Base-by-base conservation (phyloP, 495 filamentous ascomycete genomes). In the Annulohypoxylon bovei region DNA sequence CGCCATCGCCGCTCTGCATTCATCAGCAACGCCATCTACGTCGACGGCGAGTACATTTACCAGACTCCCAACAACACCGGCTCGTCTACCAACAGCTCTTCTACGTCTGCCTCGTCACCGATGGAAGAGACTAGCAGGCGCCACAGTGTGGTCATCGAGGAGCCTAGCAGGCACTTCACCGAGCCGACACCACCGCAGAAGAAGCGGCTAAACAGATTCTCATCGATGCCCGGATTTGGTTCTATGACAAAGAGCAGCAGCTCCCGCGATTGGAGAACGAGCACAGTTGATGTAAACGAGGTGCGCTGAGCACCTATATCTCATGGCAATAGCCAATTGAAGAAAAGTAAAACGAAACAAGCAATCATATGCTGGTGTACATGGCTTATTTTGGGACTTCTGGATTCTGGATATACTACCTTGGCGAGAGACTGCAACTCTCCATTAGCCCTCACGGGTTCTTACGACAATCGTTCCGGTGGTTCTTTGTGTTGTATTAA, bases 41-140 rank as follows among this genome's bases (percentile, higher is more conserved):
- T 97, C 71, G 91, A 97, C 78, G 93, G 93, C 77, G 94, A 98
- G 81, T 98, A 95, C 82, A 86, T 96, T 75, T 93, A 91, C 82
- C 79, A 82, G 57, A 82, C 80, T 0, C 83, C 81, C 65, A 83
- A 78, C 69, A 76, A 77, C n/a, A 85, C 83, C 6, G 83, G 83
- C 57, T 84, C 82, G 9, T 82, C 80, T 4, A 75, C 75, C 60
- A 80, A 76, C 68, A 81, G 78, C 30, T 74, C 75, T 50, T 75
- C 76, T 37, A 76, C 78, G 25, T 47, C 73, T 56, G 73, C 71
- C 39, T 72, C 70, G 54, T 69, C 76, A 30, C 50, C 70, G 14
- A 56, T 59, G n/a, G 54, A 65, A 12, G 53, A 64, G 6, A 25
- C 33, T 4, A 57, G 2, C 65, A 63, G 59, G 27, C 67, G 73